Percentiles rank a stretch among this genome's conserved stretches.
phyloP scores from a whole-genome alignment of 192 early-diverging fungal species.

The Coemansia sp. region DNA sequence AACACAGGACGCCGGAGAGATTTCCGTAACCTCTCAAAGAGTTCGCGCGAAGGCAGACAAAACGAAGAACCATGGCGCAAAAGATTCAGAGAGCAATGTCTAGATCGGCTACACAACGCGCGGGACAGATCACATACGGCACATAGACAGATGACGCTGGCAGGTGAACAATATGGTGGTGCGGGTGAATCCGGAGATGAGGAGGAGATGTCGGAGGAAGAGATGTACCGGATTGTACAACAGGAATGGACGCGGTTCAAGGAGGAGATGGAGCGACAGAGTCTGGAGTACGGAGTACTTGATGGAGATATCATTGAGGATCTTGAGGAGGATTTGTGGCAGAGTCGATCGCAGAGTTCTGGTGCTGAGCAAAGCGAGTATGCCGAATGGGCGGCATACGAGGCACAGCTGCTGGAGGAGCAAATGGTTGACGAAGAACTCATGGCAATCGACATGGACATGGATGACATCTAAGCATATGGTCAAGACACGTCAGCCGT shows the following conservation, averaged over 20 bases:
- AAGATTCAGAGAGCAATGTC: slow-evolving; percentile 39
- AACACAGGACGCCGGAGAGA: slow-evolving; percentile 9
- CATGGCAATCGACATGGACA: slow-evolving; percentile 12
- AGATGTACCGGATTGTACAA: slow-evolving; percentile 36
- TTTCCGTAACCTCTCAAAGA: slow-evolving; percentile 33
- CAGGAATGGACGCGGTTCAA: slow-evolving; percentile 44
- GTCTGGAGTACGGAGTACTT: slow-evolving; percentile 29
- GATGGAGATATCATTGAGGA: slow-evolving; percentile 32
- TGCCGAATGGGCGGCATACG: slow-evolving; percentile 36
- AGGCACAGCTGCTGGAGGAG: slow-evolving; percentile 34
- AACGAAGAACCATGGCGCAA: slow-evolving; percentile 42
- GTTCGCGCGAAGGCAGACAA: slow-evolving; percentile 22
- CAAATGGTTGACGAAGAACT: slow-evolving; percentile 36
- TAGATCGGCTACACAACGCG: slow-evolving; percentile 27
- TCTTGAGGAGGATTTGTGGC: slow-evolving; percentile 27
- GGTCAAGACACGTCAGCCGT: not conserved
- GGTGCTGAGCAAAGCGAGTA: slow-evolving; percentile 13
- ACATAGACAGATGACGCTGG: slow-evolving; percentile 20
- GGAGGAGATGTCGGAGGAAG: slow-evolving; percentile 22
- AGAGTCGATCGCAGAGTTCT: not conserved
- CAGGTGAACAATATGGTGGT: not conserved
- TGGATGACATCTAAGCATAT: slow-evolving; percentile 5
- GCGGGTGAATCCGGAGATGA: not conserved
- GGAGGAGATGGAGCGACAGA: slow-evolving; percentile 39
- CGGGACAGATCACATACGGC: slow-evolving; percentile 38